phyloP scores from a whole-genome alignment of 2,329 filamentous ascomycete species.

The Pseudocercospora crystallina region DNA sequence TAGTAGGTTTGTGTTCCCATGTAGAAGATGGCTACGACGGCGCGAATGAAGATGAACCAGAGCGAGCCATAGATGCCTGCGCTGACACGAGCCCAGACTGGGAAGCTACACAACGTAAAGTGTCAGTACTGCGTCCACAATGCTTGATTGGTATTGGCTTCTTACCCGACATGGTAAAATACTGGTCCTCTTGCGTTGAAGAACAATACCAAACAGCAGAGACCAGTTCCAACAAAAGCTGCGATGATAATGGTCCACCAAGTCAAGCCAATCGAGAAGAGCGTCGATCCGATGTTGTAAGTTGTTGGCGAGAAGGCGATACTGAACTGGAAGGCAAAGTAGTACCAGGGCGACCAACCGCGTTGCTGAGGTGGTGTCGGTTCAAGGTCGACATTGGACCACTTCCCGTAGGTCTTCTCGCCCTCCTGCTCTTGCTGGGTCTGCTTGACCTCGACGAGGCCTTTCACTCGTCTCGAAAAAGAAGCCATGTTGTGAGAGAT shows the following conservation, averaged over 20 bases:
- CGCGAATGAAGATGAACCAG: slow-evolving; percentile 42
- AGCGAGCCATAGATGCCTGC: slow-evolving; percentile 41
- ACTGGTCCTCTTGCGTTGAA: slow-evolving; percentile 38
- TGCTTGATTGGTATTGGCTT: background rate
- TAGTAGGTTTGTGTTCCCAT: slow-evolving; percentile 39
- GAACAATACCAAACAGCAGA: slow-evolving; percentile 36
- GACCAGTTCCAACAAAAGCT: slow-evolving; percentile 28
- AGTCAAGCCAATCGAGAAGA: slow-evolving; percentile 35
- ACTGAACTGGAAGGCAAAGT: slow-evolving; percentile 37
- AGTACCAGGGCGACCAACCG: slow-evolving; percentile 29
- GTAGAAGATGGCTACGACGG: slow-evolving; percentile 41
- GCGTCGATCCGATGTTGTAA: slow-evolving; percentile 35
- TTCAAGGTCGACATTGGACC: slow-evolving; percentile 28
- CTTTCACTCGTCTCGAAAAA: background rate
- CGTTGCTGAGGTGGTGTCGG: slow-evolving; percentile 24
- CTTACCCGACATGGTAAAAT: slow-evolving; percentile 36
- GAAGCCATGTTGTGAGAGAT: slow-evolving; percentile 1
- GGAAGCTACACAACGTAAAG: slow-evolving; percentile 26
- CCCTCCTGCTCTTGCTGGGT: background rate
- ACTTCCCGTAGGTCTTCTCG: slow-evolving; percentile 16
- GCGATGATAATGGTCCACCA: slow-evolving; percentile 38
- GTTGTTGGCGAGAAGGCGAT: slow-evolving; percentile 37
- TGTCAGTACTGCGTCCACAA: background rate
- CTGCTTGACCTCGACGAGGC: slow-evolving; percentile 1
- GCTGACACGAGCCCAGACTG: slow-evolving; percentile 36